Base-by-base conservation (phyloP, 1,284 basidiomycete species). In the Cutaneotrichosporon cavernicola region DNA sequence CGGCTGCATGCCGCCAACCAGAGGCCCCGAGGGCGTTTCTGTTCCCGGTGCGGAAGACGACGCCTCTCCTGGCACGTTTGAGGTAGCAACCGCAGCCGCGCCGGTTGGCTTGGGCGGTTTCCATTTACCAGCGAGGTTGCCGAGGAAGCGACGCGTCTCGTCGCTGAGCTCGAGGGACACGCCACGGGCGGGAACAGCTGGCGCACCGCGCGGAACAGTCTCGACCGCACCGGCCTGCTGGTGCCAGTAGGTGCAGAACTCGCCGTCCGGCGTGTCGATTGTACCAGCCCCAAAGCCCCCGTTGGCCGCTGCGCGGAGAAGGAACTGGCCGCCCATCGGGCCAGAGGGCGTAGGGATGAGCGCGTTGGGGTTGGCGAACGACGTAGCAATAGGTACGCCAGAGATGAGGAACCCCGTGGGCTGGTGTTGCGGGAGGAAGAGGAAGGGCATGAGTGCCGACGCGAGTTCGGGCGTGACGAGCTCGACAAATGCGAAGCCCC, bases 401-500 rank as follows among this genome's bases (percentile, higher is more conserved):
- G 89, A 89, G 61, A 95, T 94, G 11, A 90, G 85, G 80, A 95
- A 95, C 4, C 92, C 92, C 31, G 87, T 87, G 0, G 93, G 92
- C 76, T 95, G 91, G 26, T 89, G 83, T 67, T 89, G 86, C 2
- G 90, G 85, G 26, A 90, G 90, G 86, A 93, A 90, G 7, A 87
- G 89, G 40, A 88, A 87, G 5, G 88, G 90, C 8, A 96, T 83
- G 16, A 92, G 87, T 1, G 86, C 82, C 2, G 89, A 84, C 0
- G 81, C 81, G 9, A 60, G 90, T 89, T 89, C 86, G 8, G 88
- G 79, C 68, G 93, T 90, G 34, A 90, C 83, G 72, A 96, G 91
- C 74, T 97, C 92, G 14, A 95, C 90, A 75, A 97, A 97, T 0
- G 90, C 88, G 76, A 93, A 95, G 16, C 94, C 91, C 85, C 91